Base-by-base conservation (phyloP, 345 rosid species). In the Eucalyptus caleyi region DNA sequence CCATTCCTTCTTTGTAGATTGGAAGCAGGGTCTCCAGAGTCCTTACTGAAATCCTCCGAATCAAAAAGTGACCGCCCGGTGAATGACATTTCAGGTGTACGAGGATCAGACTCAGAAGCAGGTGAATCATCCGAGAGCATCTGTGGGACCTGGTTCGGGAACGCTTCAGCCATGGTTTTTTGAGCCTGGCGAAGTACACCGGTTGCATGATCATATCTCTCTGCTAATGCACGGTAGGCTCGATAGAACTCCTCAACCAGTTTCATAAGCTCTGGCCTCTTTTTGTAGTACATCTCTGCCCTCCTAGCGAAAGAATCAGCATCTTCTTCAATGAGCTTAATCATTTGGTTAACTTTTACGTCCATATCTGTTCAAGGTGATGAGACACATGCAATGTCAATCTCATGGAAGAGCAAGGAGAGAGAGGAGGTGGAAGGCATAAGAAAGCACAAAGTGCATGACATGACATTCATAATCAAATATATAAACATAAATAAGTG, bases 221-320 rank as follows among this genome's bases (percentile, higher is more conserved):
- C 99, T 89, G 99, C 99, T 92, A 98, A 93, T 49, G 99, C 99
- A 91, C 99, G 98, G 88, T 98, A 98, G 9, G 97, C 99, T 92
- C 99, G 94, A 90, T 97, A 98, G 90, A 98, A 97, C 93, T 98
- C 99, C 94, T 98, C 99, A 11, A 98, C 99, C 94, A 98, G 87
- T 92, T 98, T 96, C 99, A 96, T 95, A 88, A 98, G 96, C 92
- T 98, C 99, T 40, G 99, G 99, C 62, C 99, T 96, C 93, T 97
- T 95, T 94, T 96, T 97, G 88, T 97, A 98, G 89, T 98, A 98
- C 99, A 98, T 96, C 89, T 98, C 99, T n/a, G 99, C 99, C 92
- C 99, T 94, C 92, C 97, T 95, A 67, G 99, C 99, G 92, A 98
- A 98, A 37, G 99, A 97, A 92, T 98, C 99, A 40, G 99, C 99